A percentile compares a stretch with the other conserved stretches of the same genome.
Evolutionary conservation across 148 eudicot species (phyloP).

Genomic region (Amaranthus palmeri): DNA sequence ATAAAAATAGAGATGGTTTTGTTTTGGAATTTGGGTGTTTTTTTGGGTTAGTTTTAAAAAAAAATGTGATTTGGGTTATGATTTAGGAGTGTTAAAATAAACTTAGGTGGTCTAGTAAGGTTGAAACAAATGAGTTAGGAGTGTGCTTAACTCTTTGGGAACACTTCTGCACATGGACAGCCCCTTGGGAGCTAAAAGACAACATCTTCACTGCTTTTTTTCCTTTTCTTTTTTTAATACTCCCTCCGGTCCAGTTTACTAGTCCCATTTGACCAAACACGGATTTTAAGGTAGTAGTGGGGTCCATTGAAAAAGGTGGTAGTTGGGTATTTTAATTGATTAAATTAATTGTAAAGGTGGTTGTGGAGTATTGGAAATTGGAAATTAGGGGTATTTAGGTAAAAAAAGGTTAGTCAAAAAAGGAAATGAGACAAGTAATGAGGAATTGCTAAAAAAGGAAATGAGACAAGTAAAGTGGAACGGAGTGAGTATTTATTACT

Average conservation of each 20-base stretch:
- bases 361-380: no score
- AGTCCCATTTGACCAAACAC: no score
- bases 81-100: constrained; percentile 25
- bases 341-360: no score
- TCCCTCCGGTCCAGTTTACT: no score
- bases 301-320: no score
- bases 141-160: constrained; percentile 40
- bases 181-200: constrained; percentile 47
- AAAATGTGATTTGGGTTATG: neutral
- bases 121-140: constrained; percentile 46
- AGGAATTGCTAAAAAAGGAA: no score
- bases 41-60: neutral
- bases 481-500: neutral
- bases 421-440: no score
- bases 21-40: constrained; percentile 12
- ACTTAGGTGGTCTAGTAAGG: constrained; percentile 46
- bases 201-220: constrained; percentile 18
- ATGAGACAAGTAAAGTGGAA: no score
- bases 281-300: no score
- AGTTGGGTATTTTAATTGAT: no score
- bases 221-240: neutral
- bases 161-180: constrained; percentile 75
- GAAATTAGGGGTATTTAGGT: no score
- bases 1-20: neutral
- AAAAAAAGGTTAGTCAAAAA: no score